Percentiles rank a stretch among this genome's conserved stretches.
These are phyloP conservation scores for Suhomyces yuchorum DNA, from an alignment of 1,139 yeast species.

Conservation along the genomic window DNA sequence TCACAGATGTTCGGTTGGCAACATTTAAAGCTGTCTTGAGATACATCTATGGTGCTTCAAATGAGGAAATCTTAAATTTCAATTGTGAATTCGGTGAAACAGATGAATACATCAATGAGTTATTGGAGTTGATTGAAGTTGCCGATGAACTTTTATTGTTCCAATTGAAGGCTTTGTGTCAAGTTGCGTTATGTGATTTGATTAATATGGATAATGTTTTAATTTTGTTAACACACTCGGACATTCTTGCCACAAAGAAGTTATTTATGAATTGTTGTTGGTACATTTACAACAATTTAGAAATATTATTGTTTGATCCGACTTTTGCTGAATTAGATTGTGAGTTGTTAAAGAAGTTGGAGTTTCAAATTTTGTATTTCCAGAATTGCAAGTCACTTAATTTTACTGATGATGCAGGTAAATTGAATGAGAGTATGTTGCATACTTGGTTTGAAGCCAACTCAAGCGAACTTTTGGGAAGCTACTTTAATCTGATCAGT, in stretches of 20 bases:
- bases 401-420: slow-evolving; percentile 23
- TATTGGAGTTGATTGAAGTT: slow-evolving; percentile 61
- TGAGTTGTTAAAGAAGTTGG: slow-evolving; percentile 32
- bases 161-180: slow-evolving; percentile 62
- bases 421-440: slow-evolving; percentile 15
- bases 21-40: slow-evolving; percentile 56
- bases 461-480: slow-evolving; percentile 25
- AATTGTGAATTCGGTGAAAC: slow-evolving; percentile 27
- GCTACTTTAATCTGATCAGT: slow-evolving; percentile 36
- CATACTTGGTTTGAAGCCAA: slow-evolving; percentile 26
- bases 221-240: slow-evolving; percentile 56
- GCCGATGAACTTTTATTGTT: slow-evolving; percentile 67
- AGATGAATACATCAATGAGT: slow-evolving; percentile 53
- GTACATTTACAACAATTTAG: slow-evolving; percentile 69
- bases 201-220: slow-evolving; percentile 65
- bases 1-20: slow-evolving; percentile 43
- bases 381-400: slow-evolving; percentile 31
- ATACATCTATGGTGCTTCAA: slow-evolving; percentile 61
- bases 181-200: slow-evolving; percentile 60
- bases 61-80: slow-evolving; percentile 47
- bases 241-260: slow-evolving; percentile 52
- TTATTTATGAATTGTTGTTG: slow-evolving; percentile 64
- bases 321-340: slow-evolving; percentile 31
- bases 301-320: slow-evolving; percentile 58
- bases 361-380: slow-evolving; percentile 30